Evolutionary conservation across 2,329 filamentous ascomycete genomes (phyloP).

Genomic region (Knufia petricola): DNA sequence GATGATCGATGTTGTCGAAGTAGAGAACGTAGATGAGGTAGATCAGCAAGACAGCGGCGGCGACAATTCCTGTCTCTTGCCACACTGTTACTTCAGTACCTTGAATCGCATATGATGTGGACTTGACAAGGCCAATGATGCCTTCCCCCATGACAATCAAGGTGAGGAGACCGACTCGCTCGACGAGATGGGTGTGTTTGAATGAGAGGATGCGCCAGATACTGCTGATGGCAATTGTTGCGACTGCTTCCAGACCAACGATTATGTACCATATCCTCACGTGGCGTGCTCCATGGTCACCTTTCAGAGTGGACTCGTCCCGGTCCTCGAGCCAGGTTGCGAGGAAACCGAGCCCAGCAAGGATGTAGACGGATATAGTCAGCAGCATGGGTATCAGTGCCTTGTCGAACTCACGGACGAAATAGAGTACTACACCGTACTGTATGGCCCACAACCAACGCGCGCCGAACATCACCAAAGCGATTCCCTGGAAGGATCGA

Average conservation of each 20-base stretch:
- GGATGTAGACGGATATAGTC: constrained; percentile 23
- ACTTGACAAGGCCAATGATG: constrained; percentile 42
- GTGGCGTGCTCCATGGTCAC: background rate
- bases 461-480: constrained; percentile 41
- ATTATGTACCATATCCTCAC: constrained; percentile 45
- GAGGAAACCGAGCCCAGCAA: constrained; percentile 26
- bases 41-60: constrained; percentile 25
- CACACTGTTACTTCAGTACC: constrained; percentile 24
- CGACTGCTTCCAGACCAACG: constrained; percentile 43
- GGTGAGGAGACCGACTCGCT: constrained; percentile 54
- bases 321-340: constrained; percentile 11
- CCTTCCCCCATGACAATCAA: constrained; percentile 59
- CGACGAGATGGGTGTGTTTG: constrained; percentile 52
- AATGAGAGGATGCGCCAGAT: constrained; percentile 50
- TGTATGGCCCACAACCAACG: constrained; percentile 46
- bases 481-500: constrained; percentile 37
- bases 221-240: constrained; percentile 45
- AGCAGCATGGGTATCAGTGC: constrained; percentile 10
- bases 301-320: background rate
- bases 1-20: constrained; percentile 46
- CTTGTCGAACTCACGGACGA: constrained; percentile 10
- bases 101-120: constrained; percentile 15
- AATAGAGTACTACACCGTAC: constrained; percentile 33
- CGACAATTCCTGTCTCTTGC: constrained; percentile 30
- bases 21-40: constrained; percentile 56